phyloP scores from a whole-genome alignment of 2,329 filamentous ascomycete genomes.

The Aurifilum marmelostoma region DNA sequence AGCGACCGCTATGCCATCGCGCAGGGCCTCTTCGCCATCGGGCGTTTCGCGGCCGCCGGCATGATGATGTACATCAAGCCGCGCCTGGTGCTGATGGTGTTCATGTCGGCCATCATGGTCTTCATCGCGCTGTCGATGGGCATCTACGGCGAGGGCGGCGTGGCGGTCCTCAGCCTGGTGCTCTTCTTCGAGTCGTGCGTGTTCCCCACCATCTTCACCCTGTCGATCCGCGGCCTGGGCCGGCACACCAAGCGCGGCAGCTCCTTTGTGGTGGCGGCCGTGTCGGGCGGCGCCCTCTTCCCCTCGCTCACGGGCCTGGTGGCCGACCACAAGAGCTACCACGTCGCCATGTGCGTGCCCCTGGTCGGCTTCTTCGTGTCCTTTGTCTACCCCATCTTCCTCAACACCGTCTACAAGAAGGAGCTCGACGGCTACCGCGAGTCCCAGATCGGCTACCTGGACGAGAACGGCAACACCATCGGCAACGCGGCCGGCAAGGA shows the following conservation, averaged over 20 bases:
- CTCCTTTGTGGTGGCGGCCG: constrained; percentile 69
- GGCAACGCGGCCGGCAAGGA: constrained; percentile 15
- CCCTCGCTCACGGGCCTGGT: constrained; percentile 71
- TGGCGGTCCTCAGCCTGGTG: constrained; percentile 66
- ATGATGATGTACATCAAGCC: constrained; percentile 69
- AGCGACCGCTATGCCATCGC: constrained; percentile 73
- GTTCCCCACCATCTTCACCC: constrained; percentile 79
- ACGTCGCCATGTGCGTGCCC: constrained; percentile 67
- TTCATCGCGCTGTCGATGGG: constrained; percentile 58
- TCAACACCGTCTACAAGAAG: constrained; percentile 56
- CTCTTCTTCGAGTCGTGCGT: constrained; percentile 79
- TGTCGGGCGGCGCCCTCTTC: constrained; percentile 71
- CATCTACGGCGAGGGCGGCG: constrained; percentile 46
- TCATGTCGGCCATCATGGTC: constrained; percentile 64
- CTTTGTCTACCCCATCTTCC: constrained; percentile 57
- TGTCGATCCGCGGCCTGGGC: constrained; percentile 74
- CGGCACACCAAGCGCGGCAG: constrained; percentile 75
- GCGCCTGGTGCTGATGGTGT: constrained; percentile 67
- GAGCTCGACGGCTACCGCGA: constrained; percentile 59
- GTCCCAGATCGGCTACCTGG: constrained; percentile 40
- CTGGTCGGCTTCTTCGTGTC: constrained; percentile 59
- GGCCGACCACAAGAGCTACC: constrained; percentile 63
- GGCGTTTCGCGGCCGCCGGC: constrained; percentile 67
- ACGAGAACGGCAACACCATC: constrained; percentile 25
- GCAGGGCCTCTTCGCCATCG: constrained; percentile 71